Conservation (phyloP, 2,329 filamentous ascomycete species). For the Colletotrichum liriopes region DNA sequence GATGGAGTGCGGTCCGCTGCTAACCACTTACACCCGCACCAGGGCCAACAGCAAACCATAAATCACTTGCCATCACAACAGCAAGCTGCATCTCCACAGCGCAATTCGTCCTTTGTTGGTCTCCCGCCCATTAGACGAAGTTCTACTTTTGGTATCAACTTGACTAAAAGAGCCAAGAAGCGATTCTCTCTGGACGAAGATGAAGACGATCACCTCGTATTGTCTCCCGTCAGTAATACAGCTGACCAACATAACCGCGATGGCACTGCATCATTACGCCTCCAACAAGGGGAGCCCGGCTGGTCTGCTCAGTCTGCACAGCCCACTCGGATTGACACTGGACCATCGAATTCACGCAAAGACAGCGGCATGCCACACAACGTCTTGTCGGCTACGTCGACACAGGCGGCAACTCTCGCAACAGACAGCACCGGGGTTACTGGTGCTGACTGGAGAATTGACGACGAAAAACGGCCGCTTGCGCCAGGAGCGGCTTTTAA, state of each 20-base stretch:
- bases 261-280: not conserved
- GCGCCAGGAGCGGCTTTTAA: slow-evolving; percentile 26
- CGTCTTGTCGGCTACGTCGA: slow-evolving; percentile 33
- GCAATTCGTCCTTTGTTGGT: slow-evolving; percentile 68
- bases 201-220: slow-evolving; percentile 48
- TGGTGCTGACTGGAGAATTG: slow-evolving; percentile 23
- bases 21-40: not conserved
- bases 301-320: slow-evolving; percentile 12
- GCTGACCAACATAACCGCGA: slow-evolving; percentile 4
- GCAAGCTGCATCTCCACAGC: slow-evolving; percentile 52
- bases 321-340: slow-evolving; percentile 29
- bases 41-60: slow-evolving; percentile 43
- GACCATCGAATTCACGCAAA: slow-evolving; percentile 19
- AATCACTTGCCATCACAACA: slow-evolving; percentile 37
- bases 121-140: slow-evolving; percentile 72
- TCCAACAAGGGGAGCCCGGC: not conserved
- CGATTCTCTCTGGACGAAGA: slow-evolving; percentile 53
- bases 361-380: slow-evolving; percentile 24
- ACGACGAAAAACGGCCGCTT: slow-evolving; percentile 37
- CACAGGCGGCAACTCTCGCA: slow-evolving; percentile 37
- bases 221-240: slow-evolving; percentile 14
- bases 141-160: slow-evolving; percentile 67
- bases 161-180: slow-evolving; percentile 53
- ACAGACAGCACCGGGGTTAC: slow-evolving; percentile 32
- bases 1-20: not conserved